These are phyloP conservation scores for Boletus barrowsii DNA, from an alignment of 768 basidiomycete genomes.

Conservation along the genomic window DNA sequence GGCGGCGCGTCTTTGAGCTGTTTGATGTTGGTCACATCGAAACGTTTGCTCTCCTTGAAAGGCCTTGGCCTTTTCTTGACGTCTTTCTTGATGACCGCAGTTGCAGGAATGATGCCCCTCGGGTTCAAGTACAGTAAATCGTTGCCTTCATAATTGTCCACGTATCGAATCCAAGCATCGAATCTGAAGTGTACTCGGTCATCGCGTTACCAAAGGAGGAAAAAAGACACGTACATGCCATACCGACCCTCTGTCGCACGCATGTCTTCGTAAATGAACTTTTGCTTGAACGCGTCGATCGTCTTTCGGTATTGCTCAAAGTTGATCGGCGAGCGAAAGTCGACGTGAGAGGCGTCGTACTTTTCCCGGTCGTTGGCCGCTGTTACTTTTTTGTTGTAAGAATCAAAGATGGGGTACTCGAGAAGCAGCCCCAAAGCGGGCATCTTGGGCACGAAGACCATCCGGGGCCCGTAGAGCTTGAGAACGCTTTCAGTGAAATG, in stretches of 20 bases:
- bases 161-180: slow-evolving; percentile 77
- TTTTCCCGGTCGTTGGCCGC: slow-evolving; percentile 40
- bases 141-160: slow-evolving; percentile 72
- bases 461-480: slow-evolving; percentile 73
- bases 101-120: slow-evolving; percentile 70
- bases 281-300: slow-evolving; percentile 82
- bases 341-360: slow-evolving; percentile 49
- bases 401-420: slow-evolving; percentile 80
- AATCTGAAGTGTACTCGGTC: slow-evolving; percentile 45
- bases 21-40: slow-evolving; percentile 53
- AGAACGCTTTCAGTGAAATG: background rate
- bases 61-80: slow-evolving; percentile 50
- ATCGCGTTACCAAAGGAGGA: background rate
- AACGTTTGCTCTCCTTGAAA: slow-evolving; percentile 66
- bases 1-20: slow-evolving; percentile 26
- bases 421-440: slow-evolving; percentile 91
- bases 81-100: slow-evolving; percentile 62
- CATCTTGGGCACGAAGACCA: slow-evolving; percentile 90
- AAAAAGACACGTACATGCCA: slow-evolving; percentile 57
- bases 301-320: slow-evolving; percentile 62
- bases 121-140: slow-evolving; percentile 79
- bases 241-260: slow-evolving; percentile 75
- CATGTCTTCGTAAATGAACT: slow-evolving; percentile 85
- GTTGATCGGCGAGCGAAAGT: slow-evolving; percentile 70
- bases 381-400: slow-evolving; percentile 63